A percentile compares a stretch with the other conserved stretches of the same genome.
Conservation (phyloP, 2,329 filamentous ascomycete genomes). For the Penicillium paneum region DNA sequence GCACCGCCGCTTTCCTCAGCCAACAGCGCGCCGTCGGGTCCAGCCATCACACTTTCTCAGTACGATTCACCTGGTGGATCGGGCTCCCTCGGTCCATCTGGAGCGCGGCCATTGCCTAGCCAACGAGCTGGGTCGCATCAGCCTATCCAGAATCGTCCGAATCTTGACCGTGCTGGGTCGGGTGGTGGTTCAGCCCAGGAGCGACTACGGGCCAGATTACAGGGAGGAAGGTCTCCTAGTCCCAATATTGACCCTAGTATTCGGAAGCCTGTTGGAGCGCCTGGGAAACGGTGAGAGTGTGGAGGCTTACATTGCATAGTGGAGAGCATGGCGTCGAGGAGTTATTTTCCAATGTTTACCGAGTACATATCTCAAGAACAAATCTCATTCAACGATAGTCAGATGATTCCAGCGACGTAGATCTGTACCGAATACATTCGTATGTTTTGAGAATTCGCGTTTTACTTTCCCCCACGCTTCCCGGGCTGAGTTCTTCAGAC, state of each 20-base stretch:
- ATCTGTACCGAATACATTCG: neutral
- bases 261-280: conserved; percentile 33
- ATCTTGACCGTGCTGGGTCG: conserved; percentile 25
- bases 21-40: conserved; percentile 23
- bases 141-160: conserved; percentile 41
- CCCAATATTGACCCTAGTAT: conserved; percentile 33
- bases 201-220: conserved; percentile 73
- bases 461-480: neutral
- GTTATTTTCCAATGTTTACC: conserved; percentile 10
- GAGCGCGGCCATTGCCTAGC: conserved; percentile 64
- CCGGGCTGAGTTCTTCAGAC: neutral
- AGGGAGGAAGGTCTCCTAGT: conserved; percentile 50
- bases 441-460: neutral
- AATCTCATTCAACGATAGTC: neutral
- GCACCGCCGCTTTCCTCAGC: conserved; percentile 22
- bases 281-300: conserved; percentile 17
- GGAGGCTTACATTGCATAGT: conserved; percentile 6
- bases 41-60: conserved; percentile 18
- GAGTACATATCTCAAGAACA: conserved; percentile 2
- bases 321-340: conserved; percentile 22
- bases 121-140: conserved; percentile 75
- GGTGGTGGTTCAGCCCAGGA: conserved; percentile 64
- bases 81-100: conserved; percentile 23
- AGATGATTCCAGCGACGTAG: neutral
- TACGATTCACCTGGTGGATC: conserved; percentile 28